These are phyloP conservation scores for Metschnikowia kunwiensis DNA, from an alignment of 805 yeast genomes.

Conservation along the genomic window DNA sequence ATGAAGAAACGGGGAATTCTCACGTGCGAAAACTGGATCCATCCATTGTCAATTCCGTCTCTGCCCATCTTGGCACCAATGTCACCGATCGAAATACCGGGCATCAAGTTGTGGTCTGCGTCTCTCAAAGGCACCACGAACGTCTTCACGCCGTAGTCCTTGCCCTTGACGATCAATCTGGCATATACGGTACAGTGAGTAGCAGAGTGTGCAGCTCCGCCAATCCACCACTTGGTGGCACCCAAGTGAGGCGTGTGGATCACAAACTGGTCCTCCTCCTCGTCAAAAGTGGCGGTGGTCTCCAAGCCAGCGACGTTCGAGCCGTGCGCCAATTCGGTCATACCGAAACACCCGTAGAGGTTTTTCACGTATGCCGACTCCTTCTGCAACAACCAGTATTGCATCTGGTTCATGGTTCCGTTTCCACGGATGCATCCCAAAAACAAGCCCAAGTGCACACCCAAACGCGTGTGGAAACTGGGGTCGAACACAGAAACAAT, in stretches of 20 bases:
- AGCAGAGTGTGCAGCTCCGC: conserved; percentile 95
- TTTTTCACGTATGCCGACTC: conserved; percentile 60
- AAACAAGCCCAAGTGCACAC: conserved; percentile 86
- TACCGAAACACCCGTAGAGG: conserved; percentile 60
- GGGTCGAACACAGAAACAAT: conserved; percentile 71
- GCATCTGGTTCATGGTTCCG: conserved; percentile 80
- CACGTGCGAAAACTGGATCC: conserved; percentile 88
- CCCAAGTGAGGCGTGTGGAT: conserved; percentile 87
- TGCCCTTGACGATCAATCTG: conserved; percentile 71
- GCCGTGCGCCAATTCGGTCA: conserved; percentile 61
- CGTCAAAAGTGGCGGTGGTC: conserved; percentile 84
- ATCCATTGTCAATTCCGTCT: conserved; percentile 93
- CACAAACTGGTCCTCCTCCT: conserved; percentile 59
- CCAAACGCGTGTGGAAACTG: conserved; percentile 73
- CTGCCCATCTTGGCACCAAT: conserved; percentile 96
- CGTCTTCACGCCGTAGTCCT: conserved; percentile 89
- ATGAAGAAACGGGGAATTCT: conserved; percentile 79
- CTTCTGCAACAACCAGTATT: conserved; percentile 75
- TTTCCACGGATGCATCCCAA: conserved; percentile 78
- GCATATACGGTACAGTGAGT: conserved; percentile 87
- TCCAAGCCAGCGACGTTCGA: conserved; percentile 91
- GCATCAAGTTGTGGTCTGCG: conserved; percentile 61
- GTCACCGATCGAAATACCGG: conserved; percentile 86
- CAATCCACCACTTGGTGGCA: conserved; percentile 99
- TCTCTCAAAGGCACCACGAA: conserved; percentile 90